Base-by-base conservation (phyloP, 73 alveolate species). In the Halteria grandinella region DNA sequence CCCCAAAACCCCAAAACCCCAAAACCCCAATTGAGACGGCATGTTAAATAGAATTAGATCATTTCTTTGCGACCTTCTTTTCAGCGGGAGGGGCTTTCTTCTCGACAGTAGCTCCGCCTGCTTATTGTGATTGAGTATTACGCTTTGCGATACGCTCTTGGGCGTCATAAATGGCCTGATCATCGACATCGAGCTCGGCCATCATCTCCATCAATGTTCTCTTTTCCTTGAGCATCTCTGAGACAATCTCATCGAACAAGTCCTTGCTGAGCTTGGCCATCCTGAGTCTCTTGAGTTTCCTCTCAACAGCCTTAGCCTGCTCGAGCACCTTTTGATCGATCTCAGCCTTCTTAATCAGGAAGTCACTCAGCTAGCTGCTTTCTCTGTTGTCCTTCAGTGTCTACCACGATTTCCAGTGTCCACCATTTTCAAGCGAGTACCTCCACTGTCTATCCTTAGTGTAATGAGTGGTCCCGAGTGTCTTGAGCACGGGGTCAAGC, bases 101-200 rank as follows among this genome's bases (percentile, higher is more conserved):
- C 34, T 27, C 52, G 41, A 36, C 37, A 70, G 40, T 27, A 34
- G 54, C 44, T 27, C 53, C 5, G 64, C 83, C 47, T 23, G 58
- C 55, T 29, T 32, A 27, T 57, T 25, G 33, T 10, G 66, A n/a
- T 28, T 37, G 62, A 34, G 24, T 66, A 33, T 40, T 60, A 27
- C 69, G 47, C 78, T 69, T 79, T 0, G 78, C 66, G 7, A 69
- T 31, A 36, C 79, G 47, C 12, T 57, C 79, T 23, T 51, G 40
- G 10, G 90, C 47, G 24, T 79, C 80, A 0, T 14, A 20, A 23
- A 79, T 64, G 18, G 63, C 69, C 17, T 31, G 51, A 29, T 80
- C 85, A n/a, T 54, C 75, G 43, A 51, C 63, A 21, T 80, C 91
- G n/a, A 80, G 34, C 52, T 80, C 82, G 47, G 53, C 74, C 72